Evolutionary conservation across 1,284 basidiomycete genomes (phyloP).

Genomic region (Apiotrichum porosum): DNA sequence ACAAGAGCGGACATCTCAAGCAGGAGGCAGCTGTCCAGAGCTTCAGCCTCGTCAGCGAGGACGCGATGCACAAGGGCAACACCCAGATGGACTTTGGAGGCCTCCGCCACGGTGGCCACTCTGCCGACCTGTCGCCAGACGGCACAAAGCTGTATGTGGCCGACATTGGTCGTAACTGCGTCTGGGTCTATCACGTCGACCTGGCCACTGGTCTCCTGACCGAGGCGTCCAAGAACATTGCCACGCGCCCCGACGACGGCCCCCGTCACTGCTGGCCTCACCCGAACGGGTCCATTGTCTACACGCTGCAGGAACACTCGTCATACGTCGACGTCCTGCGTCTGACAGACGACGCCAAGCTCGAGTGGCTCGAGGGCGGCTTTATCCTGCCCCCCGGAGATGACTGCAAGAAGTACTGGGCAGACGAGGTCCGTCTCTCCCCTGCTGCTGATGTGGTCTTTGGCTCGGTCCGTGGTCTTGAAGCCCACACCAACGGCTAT

Average conservation of each 20-base stretch:
- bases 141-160: constrained; percentile 41
- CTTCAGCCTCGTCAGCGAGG: constrained; percentile 13
- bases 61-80: constrained; percentile 13
- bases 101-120: constrained; percentile 38
- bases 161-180: constrained; percentile 47
- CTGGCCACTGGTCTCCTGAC: constrained; percentile 25
- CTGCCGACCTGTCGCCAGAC: constrained; percentile 37
- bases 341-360: constrained; percentile 7
- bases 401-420: constrained; percentile 27
- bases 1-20: constrained; percentile 35
- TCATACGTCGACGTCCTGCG: constrained; percentile 22
- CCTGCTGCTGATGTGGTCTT: constrained; percentile 35
- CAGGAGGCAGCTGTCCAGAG: constrained; percentile 18
- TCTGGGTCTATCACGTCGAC: constrained; percentile 46
- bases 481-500: constrained; percentile 37
- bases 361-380: constrained; percentile 20
- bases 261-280: constrained; percentile 49
- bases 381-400: constrained; percentile 16
- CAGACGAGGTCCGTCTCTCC: constrained; percentile 47
- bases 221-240: constrained; percentile 40
- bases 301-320: constrained; percentile 34
- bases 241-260: constrained; percentile 44
- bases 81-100: constrained; percentile 39
- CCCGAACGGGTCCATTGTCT: constrained; percentile 44
- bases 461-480: constrained; percentile 46